Evolutionary conservation across 2,329 filamentous ascomycete genomes (phyloP).

Genomic region (Graphilbum sp.): DNA sequence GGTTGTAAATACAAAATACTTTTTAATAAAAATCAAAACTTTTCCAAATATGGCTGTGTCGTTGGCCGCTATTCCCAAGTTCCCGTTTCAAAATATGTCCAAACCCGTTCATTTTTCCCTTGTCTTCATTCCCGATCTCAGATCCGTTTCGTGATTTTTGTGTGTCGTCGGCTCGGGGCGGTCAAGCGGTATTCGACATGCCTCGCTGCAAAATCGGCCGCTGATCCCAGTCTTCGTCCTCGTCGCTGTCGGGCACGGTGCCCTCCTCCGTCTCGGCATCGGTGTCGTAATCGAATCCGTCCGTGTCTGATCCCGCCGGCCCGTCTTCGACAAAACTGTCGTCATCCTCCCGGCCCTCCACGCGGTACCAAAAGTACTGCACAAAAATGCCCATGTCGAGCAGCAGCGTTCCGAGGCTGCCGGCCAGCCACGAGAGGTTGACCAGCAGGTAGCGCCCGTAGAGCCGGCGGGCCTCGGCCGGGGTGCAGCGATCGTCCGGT

Average conservation of each 20-base stretch:
- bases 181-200: conserved; percentile 9
- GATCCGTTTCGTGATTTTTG: too few species aligned
- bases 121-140: too few species aligned
- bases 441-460: conserved; percentile 77
- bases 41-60: too few species aligned
- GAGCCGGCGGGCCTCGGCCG: conserved; percentile 46
- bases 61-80: too few species aligned
- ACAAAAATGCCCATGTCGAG: conserved; percentile 76
- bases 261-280: conserved; percentile 12
- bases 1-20: too few species aligned
- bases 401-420: conserved; percentile 73
- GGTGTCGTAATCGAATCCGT: background rate
- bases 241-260: conserved; percentile 14
- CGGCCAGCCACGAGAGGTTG: conserved; percentile 80
- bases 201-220: conserved; percentile 21
- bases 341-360: conserved; percentile 8
- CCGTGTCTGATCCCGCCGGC: too few species aligned
- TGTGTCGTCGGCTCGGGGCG: too few species aligned
- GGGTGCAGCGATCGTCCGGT: conserved; percentile 29
- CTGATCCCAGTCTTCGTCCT: conserved; percentile 20
- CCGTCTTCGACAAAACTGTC: conserved; percentile 3
- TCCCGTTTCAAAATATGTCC: too few species aligned
- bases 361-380: conserved; percentile 77
- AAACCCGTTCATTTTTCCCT: too few species aligned
- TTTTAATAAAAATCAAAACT: too few species aligned